Base-by-base conservation (phyloP, 2,329 filamentous ascomycete genomes). In the Colletotrichum cordylinicola region DNA sequence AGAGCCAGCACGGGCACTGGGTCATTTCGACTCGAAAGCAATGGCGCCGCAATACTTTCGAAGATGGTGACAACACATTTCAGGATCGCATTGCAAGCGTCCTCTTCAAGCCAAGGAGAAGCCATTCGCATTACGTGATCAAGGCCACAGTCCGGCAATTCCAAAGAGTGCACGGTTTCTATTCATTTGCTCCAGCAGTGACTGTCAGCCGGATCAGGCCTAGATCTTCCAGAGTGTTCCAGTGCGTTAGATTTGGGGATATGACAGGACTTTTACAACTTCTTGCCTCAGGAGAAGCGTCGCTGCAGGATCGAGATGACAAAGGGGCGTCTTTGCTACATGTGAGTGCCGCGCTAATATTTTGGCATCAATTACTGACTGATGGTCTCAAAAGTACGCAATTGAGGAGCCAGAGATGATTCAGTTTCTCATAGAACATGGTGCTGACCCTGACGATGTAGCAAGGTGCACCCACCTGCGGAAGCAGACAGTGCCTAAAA, bases 271-370 rank as follows among this genome's bases (percentile, higher is more conserved):
- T 70, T 6, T 4, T 62, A 2, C 58, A 4, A 3, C 39, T 64
- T 7, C n/a, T 70, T 6, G n/a, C 35, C 1, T n/a, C 18, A 12
- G 67, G 58, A 2, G 56, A 70, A 21, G 67, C 67, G 9, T 52
- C 67, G 2, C 18, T 70, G 3, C 67, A 70, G 10, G 67, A 70
- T 18, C 56, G 56, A 12, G 56, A 70, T 4, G 67, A 70, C 8
- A 18, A 9, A 31, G 67, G 67, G 7, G 29, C 56, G 9, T 8
- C 56, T 2, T 9, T 70, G 3, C 37, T 70, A 13, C 67, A 70
- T 7, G 67, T 52, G n/a, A n/a, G 66, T 68, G n/a, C 6, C 21
- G 8, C 33, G 8, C 15, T 10, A 18, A 9, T 16, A 8, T 4
- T 29, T n/a, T 8, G 8, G 4, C 13, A n/a, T n/a, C 3, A 18